Evolutionary conservation across 2,329 filamentous ascomycete genomes (phyloP).

Genomic region (Curvularia eragrostidis): DNA sequence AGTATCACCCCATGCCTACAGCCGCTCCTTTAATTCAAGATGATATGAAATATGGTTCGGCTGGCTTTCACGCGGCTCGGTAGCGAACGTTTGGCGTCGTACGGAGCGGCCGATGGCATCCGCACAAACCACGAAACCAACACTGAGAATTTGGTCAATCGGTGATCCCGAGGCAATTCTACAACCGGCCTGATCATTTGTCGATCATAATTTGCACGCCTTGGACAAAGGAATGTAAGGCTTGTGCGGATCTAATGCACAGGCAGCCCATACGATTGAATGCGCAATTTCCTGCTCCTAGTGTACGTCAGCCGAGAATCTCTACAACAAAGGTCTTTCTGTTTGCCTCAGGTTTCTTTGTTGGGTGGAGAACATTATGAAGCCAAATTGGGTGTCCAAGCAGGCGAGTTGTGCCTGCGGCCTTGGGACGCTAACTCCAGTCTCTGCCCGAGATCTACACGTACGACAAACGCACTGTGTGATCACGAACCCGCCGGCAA

Average conservation of each 20-base stretch:
- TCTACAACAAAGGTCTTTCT: constrained; percentile 3
- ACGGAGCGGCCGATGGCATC: constrained; percentile 44
- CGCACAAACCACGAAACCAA: constrained; percentile 17
- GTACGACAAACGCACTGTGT: constrained; percentile 40
- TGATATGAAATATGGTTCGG: constrained; percentile 7
- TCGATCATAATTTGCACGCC: neutral
- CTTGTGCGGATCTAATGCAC: neutral
- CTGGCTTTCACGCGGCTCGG: constrained; percentile 19
- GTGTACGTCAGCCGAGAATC: constrained; percentile 2
- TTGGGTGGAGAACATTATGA: neutral
- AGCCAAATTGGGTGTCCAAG: constrained; percentile 11
- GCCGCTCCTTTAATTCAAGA: neutral
- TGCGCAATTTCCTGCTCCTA: neutral
- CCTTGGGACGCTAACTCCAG: constrained; percentile 33
- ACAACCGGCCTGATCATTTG: neutral
- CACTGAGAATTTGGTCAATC: constrained; percentile 24
- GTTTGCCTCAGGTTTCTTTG: neutral
- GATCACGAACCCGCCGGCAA: constrained; percentile 31
- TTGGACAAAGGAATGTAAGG: neutral
- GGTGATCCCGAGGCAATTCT: neutral
- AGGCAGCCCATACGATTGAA: neutral
- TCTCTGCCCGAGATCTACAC: constrained; percentile 27
- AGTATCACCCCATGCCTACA: neutral
- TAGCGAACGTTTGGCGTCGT: constrained; percentile 43
- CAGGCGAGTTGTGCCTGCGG: constrained; percentile 26